phyloP scores from a whole-genome alignment of 768 basidiomycete species.

The Fomitopsis pulvina region DNA sequence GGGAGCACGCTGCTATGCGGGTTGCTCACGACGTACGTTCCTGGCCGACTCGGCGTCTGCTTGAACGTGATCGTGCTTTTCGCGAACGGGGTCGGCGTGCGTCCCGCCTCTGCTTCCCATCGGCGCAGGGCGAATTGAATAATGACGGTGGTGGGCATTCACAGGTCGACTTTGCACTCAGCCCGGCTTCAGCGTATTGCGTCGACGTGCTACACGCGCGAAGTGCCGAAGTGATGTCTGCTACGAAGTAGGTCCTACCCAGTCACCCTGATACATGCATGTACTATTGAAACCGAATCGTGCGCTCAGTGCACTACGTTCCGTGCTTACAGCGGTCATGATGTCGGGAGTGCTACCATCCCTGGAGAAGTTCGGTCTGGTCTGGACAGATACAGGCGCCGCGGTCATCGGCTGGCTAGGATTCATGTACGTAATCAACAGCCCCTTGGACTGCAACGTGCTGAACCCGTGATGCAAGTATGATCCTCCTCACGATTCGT shows the following conservation, averaged over 20 bases:
- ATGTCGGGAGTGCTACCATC: conserved; percentile 46
- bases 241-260: conserved; percentile 35
- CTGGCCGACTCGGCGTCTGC: conserved; percentile 41
- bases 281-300: background rate
- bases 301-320: conserved; percentile 38
- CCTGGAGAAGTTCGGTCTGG: conserved; percentile 46
- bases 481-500: background rate
- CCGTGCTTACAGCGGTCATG: conserved; percentile 34
- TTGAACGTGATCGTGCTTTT: conserved; percentile 52
- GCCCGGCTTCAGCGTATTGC: conserved; percentile 49
- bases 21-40: conserved; percentile 43
- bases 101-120: conserved; percentile 15
- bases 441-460: background rate
- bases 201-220: conserved; percentile 54
- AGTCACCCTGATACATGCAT: background rate
- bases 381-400: conserved; percentile 38
- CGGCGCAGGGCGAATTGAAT: background rate
- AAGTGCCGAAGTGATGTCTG: conserved; percentile 62
- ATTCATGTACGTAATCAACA: conserved; percentile 37
- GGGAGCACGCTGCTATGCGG: conserved; percentile 43
- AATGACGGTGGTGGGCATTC: background rate
- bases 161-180: conserved; percentile 52
- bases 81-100: conserved; percentile 57
- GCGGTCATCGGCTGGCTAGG: conserved; percentile 44
- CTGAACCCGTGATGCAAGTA: background rate